Evolutionary conservation across 805 yeast species (phyloP).

Genomic region (Candida ortonii): DNA sequence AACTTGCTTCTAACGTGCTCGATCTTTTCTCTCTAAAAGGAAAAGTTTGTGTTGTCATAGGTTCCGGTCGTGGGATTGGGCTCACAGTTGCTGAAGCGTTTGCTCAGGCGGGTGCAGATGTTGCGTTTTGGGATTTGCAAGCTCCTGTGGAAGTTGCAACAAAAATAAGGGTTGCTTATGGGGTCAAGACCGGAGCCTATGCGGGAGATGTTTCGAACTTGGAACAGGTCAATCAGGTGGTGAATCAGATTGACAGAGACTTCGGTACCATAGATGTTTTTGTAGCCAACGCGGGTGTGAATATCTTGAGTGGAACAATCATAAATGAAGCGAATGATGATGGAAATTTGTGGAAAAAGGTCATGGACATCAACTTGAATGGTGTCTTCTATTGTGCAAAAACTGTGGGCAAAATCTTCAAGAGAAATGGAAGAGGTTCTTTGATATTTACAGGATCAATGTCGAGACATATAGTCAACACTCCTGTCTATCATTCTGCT

Average conservation of each 20-base stretch:
- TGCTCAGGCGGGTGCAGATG: slow-evolving; percentile 43
- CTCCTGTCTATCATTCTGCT: slow-evolving; percentile 49
- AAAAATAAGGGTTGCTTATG: slow-evolving; percentile 39
- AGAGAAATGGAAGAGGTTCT: slow-evolving; percentile 46
- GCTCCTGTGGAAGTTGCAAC: slow-evolving; percentile 35
- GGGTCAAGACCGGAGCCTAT: slow-evolving; percentile 20
- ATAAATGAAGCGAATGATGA: slow-evolving; percentile 27
- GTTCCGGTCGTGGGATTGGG: slow-evolving; percentile 42
- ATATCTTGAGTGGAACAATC: slow-evolving; percentile 25
- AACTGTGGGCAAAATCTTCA: slow-evolving; percentile 46
- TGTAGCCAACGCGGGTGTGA: slow-evolving; percentile 43
- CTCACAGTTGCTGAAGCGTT: slow-evolving; percentile 40
- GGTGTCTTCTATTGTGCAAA: slow-evolving; percentile 52
- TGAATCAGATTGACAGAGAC: slow-evolving; percentile 33
- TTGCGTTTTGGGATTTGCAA: slow-evolving; percentile 42
- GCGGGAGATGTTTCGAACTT: slow-evolving; percentile 33
- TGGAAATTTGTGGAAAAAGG: slow-evolving; percentile 47
- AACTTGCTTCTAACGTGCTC: slow-evolving; percentile 46
- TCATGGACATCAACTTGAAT: slow-evolving; percentile 47
- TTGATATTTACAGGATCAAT: slow-evolving; percentile 53
- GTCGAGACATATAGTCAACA: slow-evolving; percentile 54
- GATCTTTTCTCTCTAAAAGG: slow-evolving; percentile 42
- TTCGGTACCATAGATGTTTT: slow-evolving; percentile 42
- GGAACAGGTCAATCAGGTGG: slow-evolving; percentile 30
- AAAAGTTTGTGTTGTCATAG: slow-evolving; percentile 43